These are phyloP conservation scores for Coleophoma crateriformis DNA, from an alignment of 2,329 filamentous ascomycete genomes.

Conservation along the genomic window DNA sequence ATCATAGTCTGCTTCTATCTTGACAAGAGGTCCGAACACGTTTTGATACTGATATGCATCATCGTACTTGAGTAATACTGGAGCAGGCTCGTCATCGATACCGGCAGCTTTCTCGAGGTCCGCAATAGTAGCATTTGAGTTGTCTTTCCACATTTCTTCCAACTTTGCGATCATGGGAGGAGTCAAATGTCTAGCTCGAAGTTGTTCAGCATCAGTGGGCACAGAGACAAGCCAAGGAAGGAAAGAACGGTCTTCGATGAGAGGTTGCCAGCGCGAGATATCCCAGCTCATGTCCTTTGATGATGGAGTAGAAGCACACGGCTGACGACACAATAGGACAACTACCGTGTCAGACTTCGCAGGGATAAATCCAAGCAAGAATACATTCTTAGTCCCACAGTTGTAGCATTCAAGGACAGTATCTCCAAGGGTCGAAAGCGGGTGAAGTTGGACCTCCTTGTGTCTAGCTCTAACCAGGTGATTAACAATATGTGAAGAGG, in stretches of 20 bases:
- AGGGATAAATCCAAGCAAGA: constrained; percentile 94
- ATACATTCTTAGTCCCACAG: constrained; percentile 98
- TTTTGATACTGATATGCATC: constrained; percentile 99
- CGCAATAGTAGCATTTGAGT: constrained; percentile 78
- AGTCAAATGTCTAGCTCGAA: constrained; percentile 87
- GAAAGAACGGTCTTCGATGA: constrained; percentile 96
- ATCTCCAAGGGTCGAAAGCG: constrained; percentile 86
- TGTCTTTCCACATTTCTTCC: constrained; percentile 98
- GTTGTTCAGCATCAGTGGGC: constrained; percentile 90
- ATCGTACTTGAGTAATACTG: constrained; percentile 89
- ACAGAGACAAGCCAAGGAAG: constrained; percentile 86
- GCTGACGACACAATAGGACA: constrained; percentile 91
- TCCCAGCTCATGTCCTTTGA: constrained; percentile 99
- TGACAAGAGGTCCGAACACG: constrained; percentile 94
- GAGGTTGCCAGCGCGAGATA: constrained; percentile 91
- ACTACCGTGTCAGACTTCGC: constrained; percentile 98
- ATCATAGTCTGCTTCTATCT: constrained; percentile 99
- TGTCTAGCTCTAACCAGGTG: constrained; percentile 95
- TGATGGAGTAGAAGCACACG: constrained; percentile 88
- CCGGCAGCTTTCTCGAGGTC: constrained; percentile 88
- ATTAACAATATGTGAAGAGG: constrained; percentile 96
- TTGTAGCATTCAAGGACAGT: constrained; percentile 98
- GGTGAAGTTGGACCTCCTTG: constrained; percentile 97
- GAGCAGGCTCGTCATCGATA: constrained; percentile 91
- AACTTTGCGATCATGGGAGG: constrained; percentile 93